Evolutionary conservation across 495 filamentous ascomycete species (phyloP).

Genomic region (Acidomyces sp.): DNA sequence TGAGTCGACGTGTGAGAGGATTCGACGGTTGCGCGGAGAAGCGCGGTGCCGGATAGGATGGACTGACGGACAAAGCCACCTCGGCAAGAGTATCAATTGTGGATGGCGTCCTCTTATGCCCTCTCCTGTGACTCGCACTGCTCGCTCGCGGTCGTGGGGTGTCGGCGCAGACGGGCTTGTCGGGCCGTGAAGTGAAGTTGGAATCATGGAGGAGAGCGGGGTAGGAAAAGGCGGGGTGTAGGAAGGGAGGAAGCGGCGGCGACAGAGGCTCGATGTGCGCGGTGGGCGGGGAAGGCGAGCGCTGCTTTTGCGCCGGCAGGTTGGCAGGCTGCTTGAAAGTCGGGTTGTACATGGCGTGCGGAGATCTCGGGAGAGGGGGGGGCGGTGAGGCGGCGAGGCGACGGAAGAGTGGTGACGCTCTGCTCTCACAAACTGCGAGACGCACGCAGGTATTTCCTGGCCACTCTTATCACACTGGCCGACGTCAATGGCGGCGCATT

Average conservation of each 20-base stretch:
- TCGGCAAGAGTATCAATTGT: slow-evolving; percentile 28
- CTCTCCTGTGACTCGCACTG: slow-evolving; percentile 1
- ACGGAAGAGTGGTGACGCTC: too few relatives aligned
- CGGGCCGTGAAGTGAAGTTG: background rate
- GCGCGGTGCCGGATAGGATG: slow-evolving; percentile 7
- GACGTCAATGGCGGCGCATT: too few relatives aligned
- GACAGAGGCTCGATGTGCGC: slow-evolving; percentile 27
- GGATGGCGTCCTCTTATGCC: slow-evolving; percentile 18
- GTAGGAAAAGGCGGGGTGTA: slow-evolving; percentile 15
- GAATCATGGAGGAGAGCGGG: slow-evolving; percentile 7
- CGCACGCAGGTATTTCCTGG: too few relatives aligned
- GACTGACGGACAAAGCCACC: slow-evolving; percentile 24
- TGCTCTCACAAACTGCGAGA: too few relatives aligned
- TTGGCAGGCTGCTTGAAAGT: slow-evolving; percentile 10
- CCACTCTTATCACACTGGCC: too few relatives aligned
- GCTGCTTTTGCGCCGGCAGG: slow-evolving; percentile 10
- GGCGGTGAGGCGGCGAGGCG: background rate
- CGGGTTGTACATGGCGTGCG: slow-evolving; percentile 3
- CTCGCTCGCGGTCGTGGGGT: slow-evolving; percentile 3
- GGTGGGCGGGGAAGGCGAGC: slow-evolving; percentile 26
- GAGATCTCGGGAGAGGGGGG: background rate
- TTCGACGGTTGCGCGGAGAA: slow-evolving; percentile 8
- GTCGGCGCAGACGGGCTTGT: background rate
- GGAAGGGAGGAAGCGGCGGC: slow-evolving; percentile 19
- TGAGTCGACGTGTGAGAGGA: background rate